phyloP scores from a whole-genome alignment of 371 early-diverging fungal species.

The Apophysomyces trapeziformis region DNA sequence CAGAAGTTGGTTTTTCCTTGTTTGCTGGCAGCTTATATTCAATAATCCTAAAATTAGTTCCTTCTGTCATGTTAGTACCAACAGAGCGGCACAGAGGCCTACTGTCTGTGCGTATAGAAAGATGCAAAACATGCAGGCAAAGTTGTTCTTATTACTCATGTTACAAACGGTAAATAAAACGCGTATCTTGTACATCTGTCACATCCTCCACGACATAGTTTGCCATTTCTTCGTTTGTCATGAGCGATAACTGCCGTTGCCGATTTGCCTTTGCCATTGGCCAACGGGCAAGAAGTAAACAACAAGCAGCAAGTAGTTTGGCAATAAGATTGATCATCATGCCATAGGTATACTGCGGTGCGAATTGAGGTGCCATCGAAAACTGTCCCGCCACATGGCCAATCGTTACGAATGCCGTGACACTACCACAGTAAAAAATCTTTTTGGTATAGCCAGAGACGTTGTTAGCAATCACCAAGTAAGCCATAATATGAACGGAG shows the following conservation, averaged over 20 bases:
- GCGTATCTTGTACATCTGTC: conserved; percentile 22
- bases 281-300: conserved; percentile 8
- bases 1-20: no score
- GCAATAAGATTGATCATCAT: background rate
- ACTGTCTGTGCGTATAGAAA: no score
- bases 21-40: no score
- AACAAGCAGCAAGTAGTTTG: background rate
- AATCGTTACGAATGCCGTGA: background rate
- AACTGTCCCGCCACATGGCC: conserved; percentile 2
- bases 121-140: no score
- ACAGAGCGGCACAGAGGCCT: no score
- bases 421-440: conserved; percentile 10
- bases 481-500: conserved; percentile 17
- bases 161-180: conserved; percentile 25
- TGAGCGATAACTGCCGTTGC: conserved; percentile 3
- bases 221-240: no score
- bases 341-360: background rate
- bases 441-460: conserved; percentile 9
- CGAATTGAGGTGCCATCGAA: conserved; percentile 3
- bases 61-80: no score
- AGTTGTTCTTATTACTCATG: no score
- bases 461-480: conserved; percentile 4
- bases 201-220: conserved; percentile 21
- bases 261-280: conserved; percentile 17
- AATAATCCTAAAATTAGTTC: no score